phyloP scores from a whole-genome alignment of 2,329 filamentous ascomycete species.

The Massarina eburnea region DNA sequence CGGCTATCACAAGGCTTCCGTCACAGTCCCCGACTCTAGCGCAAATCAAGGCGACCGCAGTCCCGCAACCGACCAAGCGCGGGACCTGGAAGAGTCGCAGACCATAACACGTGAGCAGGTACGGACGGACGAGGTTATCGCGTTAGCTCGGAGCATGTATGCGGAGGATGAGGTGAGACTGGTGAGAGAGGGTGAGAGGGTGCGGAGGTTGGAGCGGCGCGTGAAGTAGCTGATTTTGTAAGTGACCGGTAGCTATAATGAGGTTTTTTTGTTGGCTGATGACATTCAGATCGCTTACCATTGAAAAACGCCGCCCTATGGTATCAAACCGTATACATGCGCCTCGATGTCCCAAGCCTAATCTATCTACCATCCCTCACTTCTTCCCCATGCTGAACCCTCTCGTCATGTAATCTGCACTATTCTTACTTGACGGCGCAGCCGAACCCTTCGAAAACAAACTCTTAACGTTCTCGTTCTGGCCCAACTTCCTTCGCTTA shows the following conservation, averaged over 20 bases:
- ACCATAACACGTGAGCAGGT: neutral
- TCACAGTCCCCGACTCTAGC: neutral
- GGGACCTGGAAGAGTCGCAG: too few species aligned
- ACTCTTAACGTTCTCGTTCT: conserved; percentile 52
- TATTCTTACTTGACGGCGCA: conserved; percentile 43
- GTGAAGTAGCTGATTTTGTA: neutral
- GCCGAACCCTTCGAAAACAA: conserved; percentile 47
- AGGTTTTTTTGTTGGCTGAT: neutral
- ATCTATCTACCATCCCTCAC: conserved; percentile 2
- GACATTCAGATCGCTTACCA: neutral
- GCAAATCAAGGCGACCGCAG: neutral
- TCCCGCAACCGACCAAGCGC: too few species aligned
- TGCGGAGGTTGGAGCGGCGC: neutral
- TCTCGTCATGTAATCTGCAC: conserved; percentile 53
- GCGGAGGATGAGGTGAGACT: neutral
- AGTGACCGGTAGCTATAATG: neutral
- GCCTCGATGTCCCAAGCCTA: neutral
- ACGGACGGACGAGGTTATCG: neutral
- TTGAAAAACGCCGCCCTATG: neutral
- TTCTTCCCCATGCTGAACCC: conserved; percentile 47
- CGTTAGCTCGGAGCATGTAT: neutral
- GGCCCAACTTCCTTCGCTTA: conserved; percentile 72
- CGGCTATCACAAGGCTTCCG: neutral
- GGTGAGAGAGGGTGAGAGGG: neutral
- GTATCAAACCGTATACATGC: neutral